These are phyloP conservation scores for Cyberlindnera meyerae DNA, from an alignment of 805 yeast species.

Conservation along the genomic window DNA sequence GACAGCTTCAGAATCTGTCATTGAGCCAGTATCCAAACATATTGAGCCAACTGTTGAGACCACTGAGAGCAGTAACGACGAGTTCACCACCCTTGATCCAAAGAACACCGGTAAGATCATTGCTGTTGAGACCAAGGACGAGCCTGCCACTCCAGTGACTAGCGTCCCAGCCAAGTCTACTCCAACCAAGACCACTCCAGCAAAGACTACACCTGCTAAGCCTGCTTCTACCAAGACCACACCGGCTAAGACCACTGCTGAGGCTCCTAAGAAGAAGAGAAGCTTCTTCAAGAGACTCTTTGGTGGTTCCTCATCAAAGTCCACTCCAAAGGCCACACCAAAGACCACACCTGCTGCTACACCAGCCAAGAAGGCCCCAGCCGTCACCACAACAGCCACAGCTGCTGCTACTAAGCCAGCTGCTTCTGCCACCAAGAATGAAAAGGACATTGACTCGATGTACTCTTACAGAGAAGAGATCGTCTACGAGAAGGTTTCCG, in stretches of 20 bases:
- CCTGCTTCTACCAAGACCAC: slow-evolving; percentile 1
- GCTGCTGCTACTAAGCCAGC: slow-evolving; percentile 4
- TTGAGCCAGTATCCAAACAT: slow-evolving; percentile 6
- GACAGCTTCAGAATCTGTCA: slow-evolving; percentile 15
- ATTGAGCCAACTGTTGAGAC: background rate
- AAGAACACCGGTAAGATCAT: slow-evolving; percentile 14
- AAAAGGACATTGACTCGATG: slow-evolving; percentile 13
- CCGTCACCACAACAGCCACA: slow-evolving; percentile 1
- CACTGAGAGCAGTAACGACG: slow-evolving; percentile 1
- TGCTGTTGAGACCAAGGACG: slow-evolving; percentile 1
- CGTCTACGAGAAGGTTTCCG: slow-evolving; percentile 17
- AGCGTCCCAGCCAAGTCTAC: slow-evolving; percentile 1
- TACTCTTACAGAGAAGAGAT: slow-evolving; percentile 23
- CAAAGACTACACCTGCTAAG: slow-evolving; percentile 1
- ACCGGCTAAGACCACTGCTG: slow-evolving; percentile 1
- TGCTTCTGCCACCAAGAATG: slow-evolving; percentile 7
- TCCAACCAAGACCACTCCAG: slow-evolving; percentile 1
- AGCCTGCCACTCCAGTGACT: slow-evolving; percentile 4
- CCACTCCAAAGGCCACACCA: slow-evolving; percentile 10
- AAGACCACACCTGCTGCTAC: slow-evolving; percentile 7
- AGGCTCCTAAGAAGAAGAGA: slow-evolving; percentile 7
- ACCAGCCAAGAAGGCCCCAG: slow-evolving; percentile 4
- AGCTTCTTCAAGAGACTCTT: slow-evolving; percentile 12
- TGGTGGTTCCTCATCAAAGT: slow-evolving; percentile 4
- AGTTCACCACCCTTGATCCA: slow-evolving; percentile 21